Conservation (phyloP, 129 eudicot genomes). For the Flaveria bidentis region DNA sequence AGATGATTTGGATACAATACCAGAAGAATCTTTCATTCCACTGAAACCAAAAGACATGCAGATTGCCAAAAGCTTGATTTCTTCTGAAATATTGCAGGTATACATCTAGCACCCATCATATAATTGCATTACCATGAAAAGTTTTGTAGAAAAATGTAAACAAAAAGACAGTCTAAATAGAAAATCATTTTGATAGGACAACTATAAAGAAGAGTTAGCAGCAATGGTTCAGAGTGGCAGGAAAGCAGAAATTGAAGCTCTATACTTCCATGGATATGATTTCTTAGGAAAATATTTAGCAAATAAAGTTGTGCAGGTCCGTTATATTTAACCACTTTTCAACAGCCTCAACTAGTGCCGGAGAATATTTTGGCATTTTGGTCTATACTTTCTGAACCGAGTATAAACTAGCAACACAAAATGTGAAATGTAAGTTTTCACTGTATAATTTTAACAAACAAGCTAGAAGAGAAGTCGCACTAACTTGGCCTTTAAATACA, state of each 20-base stretch:
- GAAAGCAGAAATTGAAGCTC: slow-evolving; percentile 97
- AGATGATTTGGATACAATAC: slow-evolving; percentile 79
- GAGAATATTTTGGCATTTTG: neutral
- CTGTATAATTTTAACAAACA: too few species aligned
- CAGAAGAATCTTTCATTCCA: slow-evolving; percentile 70
- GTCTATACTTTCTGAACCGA: neutral
- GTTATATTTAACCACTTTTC: slow-evolving; percentile 43
- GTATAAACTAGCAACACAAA: neutral
- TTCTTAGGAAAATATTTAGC: slow-evolving; percentile 69
- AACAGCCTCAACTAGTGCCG: neutral
- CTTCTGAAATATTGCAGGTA: slow-evolving; percentile 83
- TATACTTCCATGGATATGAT: slow-evolving; percentile 82
- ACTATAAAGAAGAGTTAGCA: slow-evolving; percentile 78
- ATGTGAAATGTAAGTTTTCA: neutral
- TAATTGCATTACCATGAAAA: neutral
- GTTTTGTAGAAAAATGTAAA: neutral
- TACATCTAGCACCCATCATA: slow-evolving; percentile 6
- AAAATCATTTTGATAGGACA: slow-evolving; percentile 52
- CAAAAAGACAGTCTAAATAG: neutral
- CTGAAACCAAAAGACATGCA: slow-evolving; percentile 71
- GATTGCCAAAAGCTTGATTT: slow-evolving; percentile 77
- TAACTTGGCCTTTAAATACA: neutral
- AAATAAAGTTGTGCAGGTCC: slow-evolving; percentile 70
- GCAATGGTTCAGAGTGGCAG: slow-evolving; percentile 72
- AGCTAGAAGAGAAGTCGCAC: neutral